These are phyloP conservation scores for Castanea mollissima DNA, from an alignment of 306 rosid species.

Conservation along the genomic window DNA sequence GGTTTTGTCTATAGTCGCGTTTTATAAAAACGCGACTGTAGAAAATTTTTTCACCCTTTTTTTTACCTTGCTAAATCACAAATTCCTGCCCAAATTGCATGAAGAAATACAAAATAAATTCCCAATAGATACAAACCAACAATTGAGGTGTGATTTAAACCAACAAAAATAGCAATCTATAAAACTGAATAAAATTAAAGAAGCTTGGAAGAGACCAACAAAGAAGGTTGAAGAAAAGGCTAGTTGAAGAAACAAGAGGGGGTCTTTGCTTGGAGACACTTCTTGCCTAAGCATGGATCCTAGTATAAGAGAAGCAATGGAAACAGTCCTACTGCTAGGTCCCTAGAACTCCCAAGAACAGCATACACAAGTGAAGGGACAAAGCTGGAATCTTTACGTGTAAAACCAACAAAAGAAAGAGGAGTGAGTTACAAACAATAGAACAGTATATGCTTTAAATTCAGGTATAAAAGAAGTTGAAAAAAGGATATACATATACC, in stretches of 20 bases:
- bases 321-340: constrained; percentile 96
- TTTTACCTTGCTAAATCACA: too few species aligned
- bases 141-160: too few species aligned
- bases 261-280: constrained; percentile 70
- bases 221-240: constrained; percentile 86
- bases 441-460: too few species aligned
- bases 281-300: constrained; percentile 84
- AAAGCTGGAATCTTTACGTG: constrained; percentile 83
- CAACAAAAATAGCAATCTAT: too few species aligned
- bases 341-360: constrained; percentile 91
- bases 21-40: too few species aligned
- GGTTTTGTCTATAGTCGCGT: too few species aligned
- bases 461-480: not conserved
- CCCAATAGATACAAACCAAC: too few species aligned
- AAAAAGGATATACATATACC: constrained; percentile 26
- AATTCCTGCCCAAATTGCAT: too few species aligned
- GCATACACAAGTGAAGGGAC: constrained; percentile 95
- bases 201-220: constrained; percentile 86
- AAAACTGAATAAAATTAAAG: constrained; percentile 22
- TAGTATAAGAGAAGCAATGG: constrained; percentile 86
- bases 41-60: too few species aligned
- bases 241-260: constrained; percentile 68
- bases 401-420: not conserved
- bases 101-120: too few species aligned
- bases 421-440: not conserved